A percentile compares a stretch with the other conserved stretches of the same genome.
Conservation (phyloP, 2,329 filamentous ascomycete genomes). For the Colletotrichum sojae region DNA sequence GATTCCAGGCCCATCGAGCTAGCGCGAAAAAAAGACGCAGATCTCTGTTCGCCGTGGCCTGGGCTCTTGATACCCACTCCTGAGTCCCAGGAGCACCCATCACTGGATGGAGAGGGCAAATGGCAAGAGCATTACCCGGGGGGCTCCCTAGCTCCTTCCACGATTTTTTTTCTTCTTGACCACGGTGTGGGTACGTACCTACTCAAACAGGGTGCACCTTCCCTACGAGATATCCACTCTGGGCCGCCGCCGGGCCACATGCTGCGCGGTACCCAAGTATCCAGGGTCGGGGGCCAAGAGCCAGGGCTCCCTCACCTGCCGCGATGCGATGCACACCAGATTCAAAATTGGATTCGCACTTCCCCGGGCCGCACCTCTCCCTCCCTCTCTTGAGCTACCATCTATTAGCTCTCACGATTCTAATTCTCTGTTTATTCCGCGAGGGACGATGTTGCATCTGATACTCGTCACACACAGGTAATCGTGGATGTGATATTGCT, state of each 20-base stretch:
- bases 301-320: neutral
- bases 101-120: constrained; percentile 10
- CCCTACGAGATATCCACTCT: constrained; percentile 1
- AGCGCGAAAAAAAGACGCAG: constrained; percentile 40
- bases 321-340: constrained; percentile 14
- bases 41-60: constrained; percentile 41
- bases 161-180: neutral
- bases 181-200: neutral
- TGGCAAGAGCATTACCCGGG: constrained; percentile 11
- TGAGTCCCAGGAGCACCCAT: constrained; percentile 2
- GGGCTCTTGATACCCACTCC: constrained; percentile 28
- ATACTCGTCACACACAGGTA: neutral
- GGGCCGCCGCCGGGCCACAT: neutral
- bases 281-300: neutral
- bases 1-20: constrained; percentile 28
- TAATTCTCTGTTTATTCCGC: constrained; percentile 15
- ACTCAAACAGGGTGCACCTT: neutral
- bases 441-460: no score
- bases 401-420: neutral
- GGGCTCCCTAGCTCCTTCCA: neutral
- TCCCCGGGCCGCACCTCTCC: neutral
- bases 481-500: constrained; percentile 8
- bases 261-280: no score
- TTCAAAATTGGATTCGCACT: constrained; percentile 15
- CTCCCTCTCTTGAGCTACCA: constrained; percentile 6